Percentiles rank a stretch among this genome's conserved stretches.
phyloP scores from a whole-genome alignment of 331 rosid genomes.

The Malus hybrid region DNA sequence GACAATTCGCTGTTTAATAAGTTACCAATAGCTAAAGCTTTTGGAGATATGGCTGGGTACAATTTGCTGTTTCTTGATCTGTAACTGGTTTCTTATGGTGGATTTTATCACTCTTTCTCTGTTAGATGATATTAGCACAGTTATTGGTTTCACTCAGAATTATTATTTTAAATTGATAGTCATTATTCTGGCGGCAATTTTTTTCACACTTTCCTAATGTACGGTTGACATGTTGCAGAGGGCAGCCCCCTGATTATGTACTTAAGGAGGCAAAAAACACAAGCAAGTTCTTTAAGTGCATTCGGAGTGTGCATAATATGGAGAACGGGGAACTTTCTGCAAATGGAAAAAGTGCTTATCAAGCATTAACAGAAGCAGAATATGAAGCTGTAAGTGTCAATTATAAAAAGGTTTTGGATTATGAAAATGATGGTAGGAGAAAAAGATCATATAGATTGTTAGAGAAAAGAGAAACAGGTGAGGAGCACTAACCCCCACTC shows the following conservation, averaged over 20 bases:
- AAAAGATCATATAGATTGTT: not conserved
- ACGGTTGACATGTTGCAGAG: constrained; percentile 46
- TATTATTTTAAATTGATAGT: not conserved
- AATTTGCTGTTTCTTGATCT: not conserved
- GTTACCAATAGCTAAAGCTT: not conserved
- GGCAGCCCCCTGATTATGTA: constrained; percentile 92
- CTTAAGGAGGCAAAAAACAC: constrained; percentile 94
- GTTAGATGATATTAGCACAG: not conserved
- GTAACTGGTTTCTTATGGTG: not conserved
- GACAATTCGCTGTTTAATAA: not conserved
- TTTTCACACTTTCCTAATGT: constrained; percentile 3
- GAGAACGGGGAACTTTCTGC: constrained; percentile 52
- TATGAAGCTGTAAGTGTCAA: constrained; percentile 81
- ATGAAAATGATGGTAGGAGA: not conserved
- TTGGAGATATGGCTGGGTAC: not conserved
- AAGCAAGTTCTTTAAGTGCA: constrained; percentile 78
- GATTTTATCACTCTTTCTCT: not conserved
- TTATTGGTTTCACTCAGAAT: not conserved
- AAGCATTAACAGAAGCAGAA: constrained; percentile 84
- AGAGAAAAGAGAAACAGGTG: not conserved
- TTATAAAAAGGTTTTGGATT: constrained; percentile 1
- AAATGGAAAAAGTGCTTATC: constrained; percentile 56
- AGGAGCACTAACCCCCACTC: not conserved
- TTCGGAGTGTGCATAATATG: constrained; percentile 56
- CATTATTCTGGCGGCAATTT: not conserved